phyloP scores from a whole-genome alignment of 441 rosid species.

The Pelargonium citronellum region DNA sequence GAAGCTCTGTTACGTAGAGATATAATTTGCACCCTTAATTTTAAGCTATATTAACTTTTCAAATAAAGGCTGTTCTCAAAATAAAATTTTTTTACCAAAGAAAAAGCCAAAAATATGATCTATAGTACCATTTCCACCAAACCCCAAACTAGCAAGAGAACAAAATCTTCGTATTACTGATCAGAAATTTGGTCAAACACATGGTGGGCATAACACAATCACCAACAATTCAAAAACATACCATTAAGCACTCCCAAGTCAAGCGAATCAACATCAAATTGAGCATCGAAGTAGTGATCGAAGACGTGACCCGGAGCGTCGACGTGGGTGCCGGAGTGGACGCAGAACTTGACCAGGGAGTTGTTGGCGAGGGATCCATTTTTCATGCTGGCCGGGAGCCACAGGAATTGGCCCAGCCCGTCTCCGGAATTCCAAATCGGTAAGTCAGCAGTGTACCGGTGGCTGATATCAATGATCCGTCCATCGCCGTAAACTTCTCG shows the following conservation, averaged over 20 bases:
- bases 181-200: neutral
- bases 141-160: neutral
- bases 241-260: conserved; percentile 63
- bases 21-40: neutral
- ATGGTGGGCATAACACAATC: neutral
- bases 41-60: neutral
- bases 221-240: conserved; percentile 11
- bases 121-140: neutral
- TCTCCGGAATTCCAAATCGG: conserved; percentile 44
- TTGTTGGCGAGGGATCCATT: conserved; percentile 54
- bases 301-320: conserved; percentile 76
- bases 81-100: neutral
- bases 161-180: neutral
- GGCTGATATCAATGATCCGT: conserved; percentile 55
- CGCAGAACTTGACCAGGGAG: conserved; percentile 51
- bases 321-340: conserved; percentile 67
- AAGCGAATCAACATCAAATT: conserved; percentile 61
- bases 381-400: conserved; percentile 57
- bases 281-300: conserved; percentile 64
- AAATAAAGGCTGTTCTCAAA: neutral
- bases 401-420: conserved; percentile 44
- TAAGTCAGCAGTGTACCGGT: conserved; percentile 40
- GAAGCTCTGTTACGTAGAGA: neutral
- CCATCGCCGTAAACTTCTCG: conserved; percentile 52
- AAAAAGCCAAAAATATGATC: neutral